Percentiles rank a stretch among this genome's conserved stretches.
phyloP scores from a whole-genome alignment of 441 rosid genomes.

The Biscutella laevigata region DNA sequence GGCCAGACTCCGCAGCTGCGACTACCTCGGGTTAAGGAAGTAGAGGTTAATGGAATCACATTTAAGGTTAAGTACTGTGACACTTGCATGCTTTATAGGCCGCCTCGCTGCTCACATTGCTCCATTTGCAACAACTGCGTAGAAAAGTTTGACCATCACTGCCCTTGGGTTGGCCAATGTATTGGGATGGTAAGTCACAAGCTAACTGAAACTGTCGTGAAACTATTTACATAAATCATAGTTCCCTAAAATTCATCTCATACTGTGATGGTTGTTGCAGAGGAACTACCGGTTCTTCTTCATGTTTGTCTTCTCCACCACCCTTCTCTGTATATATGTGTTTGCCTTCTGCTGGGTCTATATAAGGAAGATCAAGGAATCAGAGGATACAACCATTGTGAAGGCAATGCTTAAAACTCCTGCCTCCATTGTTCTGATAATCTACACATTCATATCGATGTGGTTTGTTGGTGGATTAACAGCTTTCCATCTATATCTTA shows the following conservation, averaged over 20 bases:
- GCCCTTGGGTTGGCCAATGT: slow-evolving; percentile 85
- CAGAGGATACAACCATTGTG: slow-evolving; percentile 40
- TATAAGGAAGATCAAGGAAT: slow-evolving; percentile 50
- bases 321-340: slow-evolving; percentile 51
- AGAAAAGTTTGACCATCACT: slow-evolving; percentile 68
- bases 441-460: slow-evolving; percentile 51
- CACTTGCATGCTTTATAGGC: slow-evolving; percentile 72
- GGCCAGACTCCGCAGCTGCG: slow-evolving; percentile 58
- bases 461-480: slow-evolving; percentile 69
- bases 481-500: slow-evolving; percentile 54
- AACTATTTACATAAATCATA: neutral
- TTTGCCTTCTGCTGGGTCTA: slow-evolving; percentile 63
- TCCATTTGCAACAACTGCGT: slow-evolving; percentile 75
- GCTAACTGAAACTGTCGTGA: neutral
- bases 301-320: slow-evolving; percentile 58
- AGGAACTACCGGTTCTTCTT: slow-evolving; percentile 61
- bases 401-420: slow-evolving; percentile 65
- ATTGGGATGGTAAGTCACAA: slow-evolving; percentile 47
- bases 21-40: slow-evolving; percentile 61
- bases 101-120: slow-evolving; percentile 74
- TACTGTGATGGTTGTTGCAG: slow-evolving; percentile 30
- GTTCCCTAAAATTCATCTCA: neutral
- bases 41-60: slow-evolving; percentile 43
- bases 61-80: slow-evolving; percentile 66
- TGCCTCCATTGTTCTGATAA: slow-evolving; percentile 44